Base-by-base conservation (phyloP, 805 yeast genomes). In the Wickerhamomyces queroliae region DNA sequence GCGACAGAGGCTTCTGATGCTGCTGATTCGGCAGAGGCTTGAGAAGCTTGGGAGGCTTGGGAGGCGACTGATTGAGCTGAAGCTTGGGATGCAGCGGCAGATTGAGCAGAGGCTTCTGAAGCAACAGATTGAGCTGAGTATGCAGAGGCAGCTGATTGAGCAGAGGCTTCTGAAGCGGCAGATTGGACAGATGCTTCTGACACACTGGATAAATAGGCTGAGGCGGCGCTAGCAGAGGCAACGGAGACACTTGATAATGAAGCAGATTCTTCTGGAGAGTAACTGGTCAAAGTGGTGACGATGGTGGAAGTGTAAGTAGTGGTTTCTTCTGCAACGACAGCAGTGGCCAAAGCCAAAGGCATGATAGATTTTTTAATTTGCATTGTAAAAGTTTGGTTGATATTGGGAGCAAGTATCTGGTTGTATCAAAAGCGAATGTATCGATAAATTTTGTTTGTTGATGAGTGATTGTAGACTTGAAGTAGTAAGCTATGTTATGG, bases 221-320 rank as follows among this genome's bases (percentile, higher is more conserved):
- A 40, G 7, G 48, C 46, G 17, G 60, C 47, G 21, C 38, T 35
- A 7, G 31, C 54, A 36, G 45, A 46, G 11, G 37, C 36, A 6
- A 18, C 39, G 8, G 42, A 37, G 3, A 23, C 29, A 16, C 43
- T 35, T 22, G 17, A 17, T 35, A 18, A 26, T 19, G 43, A 42
- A n/a, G 59, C 52, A 11, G 49, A 41, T 18, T 58, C 54, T 36
- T 52, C 61, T 22, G 55, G 54, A 28, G 59, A 55, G 16, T 47
- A 44, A 30, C 53, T 37, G 36, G 67, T 62, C 38, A 48, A 43
- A 16, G 66, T 55, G 28, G 56, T 44, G 40, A 65, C 57, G 35
- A 63, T 60, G 34, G 69, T 60, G 29, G 73, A 69, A 41, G 66
- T 67, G 25, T 59, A 61, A 33, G 62, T 54, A 10, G 61, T 56